Evolutionary conservation across 1,139 yeast genomes (phyloP).

Genomic region (Geotrichum cucujoidarum): DNA sequence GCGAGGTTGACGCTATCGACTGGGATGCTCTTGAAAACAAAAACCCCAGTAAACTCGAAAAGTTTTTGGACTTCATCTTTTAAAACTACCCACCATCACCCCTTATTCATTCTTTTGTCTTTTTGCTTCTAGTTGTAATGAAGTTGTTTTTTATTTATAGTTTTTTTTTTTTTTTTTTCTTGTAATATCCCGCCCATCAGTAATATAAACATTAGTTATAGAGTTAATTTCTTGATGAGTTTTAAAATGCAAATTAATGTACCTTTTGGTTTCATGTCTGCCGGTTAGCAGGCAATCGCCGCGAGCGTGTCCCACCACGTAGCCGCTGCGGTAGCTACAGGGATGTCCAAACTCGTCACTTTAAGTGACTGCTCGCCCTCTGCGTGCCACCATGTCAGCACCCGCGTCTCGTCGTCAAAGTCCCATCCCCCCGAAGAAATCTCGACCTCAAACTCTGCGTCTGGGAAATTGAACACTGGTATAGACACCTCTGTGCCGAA

Average conservation of each 20-base stretch:
- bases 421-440: conserved; percentile 53
- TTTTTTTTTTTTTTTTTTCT: neutral
- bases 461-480: conserved; percentile 63
- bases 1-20: conserved; percentile 46
- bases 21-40: conserved; percentile 30
- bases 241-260: no score
- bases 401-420: conserved; percentile 48
- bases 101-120: neutral
- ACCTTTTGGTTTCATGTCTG: neutral
- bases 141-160: neutral
- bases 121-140: neutral
- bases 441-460: conserved; percentile 38
- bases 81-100: neutral
- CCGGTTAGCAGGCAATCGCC: no score
- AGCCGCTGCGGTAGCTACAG: neutral
- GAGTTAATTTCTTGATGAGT: neutral
- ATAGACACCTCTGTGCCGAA: conserved; percentile 55
- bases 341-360: conserved; percentile 13
- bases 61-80: conserved; percentile 16
- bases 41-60: conserved; percentile 6
- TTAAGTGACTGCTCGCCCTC: conserved; percentile 37
- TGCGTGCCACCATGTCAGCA: conserved; percentile 68
- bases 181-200: no score
- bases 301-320: neutral
- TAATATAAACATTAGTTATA: no score